phyloP scores from a whole-genome alignment of 148 eudicot species.

The Selenicereus undatus region DNA sequence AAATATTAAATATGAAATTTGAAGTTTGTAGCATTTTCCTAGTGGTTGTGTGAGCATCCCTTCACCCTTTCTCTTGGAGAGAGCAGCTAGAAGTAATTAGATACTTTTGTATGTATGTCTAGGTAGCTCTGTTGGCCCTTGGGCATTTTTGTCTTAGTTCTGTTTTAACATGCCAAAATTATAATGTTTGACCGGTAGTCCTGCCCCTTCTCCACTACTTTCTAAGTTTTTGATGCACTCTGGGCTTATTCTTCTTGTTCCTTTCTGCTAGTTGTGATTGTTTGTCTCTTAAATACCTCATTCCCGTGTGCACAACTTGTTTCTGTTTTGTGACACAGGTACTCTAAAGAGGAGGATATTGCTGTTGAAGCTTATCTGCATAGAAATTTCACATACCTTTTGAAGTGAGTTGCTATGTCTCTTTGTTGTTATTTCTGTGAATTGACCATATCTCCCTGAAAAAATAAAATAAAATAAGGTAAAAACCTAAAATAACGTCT shows the following conservation, averaged over 20 bases:
- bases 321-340: slow-evolving; percentile 45
- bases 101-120: background rate
- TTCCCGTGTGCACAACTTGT: background rate
- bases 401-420: slow-evolving; percentile 58
- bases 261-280: background rate
- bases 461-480: background rate
- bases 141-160: background rate
- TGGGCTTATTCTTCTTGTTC: background rate
- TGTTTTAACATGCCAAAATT: background rate
- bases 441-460: background rate
- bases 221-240: background rate
- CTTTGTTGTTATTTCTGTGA: background rate
- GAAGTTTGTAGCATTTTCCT: background rate
- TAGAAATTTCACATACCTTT: slow-evolving; percentile 73
- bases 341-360: slow-evolving; percentile 88
- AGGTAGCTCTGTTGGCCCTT: background rate
- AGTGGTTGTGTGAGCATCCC: background rate
- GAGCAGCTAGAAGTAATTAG: background rate
- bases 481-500: background rate
- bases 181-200: background rate
- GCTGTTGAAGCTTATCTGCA: slow-evolving; percentile 38
- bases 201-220: background rate
- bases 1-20: background rate
- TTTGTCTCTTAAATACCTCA: background rate
- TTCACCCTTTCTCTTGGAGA: background rate